Evolutionary conservation across 139 green algal genomes (phyloP).

Genomic region (Monoraphidium neglectum): DNA sequence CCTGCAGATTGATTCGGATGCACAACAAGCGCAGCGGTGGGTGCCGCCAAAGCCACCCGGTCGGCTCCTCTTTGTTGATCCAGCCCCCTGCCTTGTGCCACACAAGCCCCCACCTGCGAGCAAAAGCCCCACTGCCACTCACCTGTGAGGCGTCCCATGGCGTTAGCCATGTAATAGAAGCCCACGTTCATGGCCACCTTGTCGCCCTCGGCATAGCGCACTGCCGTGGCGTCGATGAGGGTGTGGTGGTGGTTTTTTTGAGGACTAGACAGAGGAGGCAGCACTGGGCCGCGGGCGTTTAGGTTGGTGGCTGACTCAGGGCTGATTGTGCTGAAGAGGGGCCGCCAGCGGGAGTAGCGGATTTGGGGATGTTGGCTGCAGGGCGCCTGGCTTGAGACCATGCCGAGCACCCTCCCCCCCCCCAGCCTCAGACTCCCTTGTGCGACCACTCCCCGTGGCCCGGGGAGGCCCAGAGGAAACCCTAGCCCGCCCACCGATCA

Average conservation of each 20-base stretch:
- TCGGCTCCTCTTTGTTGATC: neutral
- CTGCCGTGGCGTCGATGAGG: too few species aligned
- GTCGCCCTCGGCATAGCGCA: conserved; percentile 69
- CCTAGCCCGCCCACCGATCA: conserved; percentile 67
- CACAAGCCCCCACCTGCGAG: neutral
- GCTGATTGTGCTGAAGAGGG: too few species aligned
- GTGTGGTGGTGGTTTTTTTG: too few species aligned
- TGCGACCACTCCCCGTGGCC: conserved; percentile 53
- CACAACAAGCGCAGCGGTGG: neutral
- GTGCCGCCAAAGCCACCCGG: neutral
- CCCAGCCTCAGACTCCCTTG: too few species aligned
- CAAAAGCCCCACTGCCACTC: neutral
- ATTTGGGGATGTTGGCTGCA: too few species aligned
- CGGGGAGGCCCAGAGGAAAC: too few species aligned
- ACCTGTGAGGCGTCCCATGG: conserved; percentile 69
- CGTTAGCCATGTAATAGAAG: conserved; percentile 90
- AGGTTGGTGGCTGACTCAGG: too few species aligned
- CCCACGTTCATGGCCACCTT: conserved; percentile 86
- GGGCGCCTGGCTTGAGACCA: too few species aligned
- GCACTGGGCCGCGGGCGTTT: too few species aligned
- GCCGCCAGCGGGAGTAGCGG: too few species aligned
- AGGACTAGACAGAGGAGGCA: too few species aligned
- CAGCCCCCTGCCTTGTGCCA: neutral
- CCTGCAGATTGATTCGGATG: neutral
- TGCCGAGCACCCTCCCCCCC: too few species aligned